Base-by-base conservation (phyloP, 2,329 filamentous ascomycete genomes). In the Scedosporium boydii region DNA sequence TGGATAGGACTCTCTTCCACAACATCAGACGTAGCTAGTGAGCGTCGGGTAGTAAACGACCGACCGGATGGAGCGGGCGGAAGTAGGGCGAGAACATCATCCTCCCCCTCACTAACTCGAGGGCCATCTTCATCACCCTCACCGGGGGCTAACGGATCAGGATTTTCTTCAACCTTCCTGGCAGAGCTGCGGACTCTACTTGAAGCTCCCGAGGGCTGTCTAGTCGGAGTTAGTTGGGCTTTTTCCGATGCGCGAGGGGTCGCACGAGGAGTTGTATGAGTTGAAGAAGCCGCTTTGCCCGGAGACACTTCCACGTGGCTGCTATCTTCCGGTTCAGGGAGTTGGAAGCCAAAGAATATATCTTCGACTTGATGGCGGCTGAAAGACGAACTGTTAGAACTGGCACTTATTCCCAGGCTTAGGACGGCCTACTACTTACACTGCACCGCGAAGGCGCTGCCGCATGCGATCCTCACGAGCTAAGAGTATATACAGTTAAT, bases 391-490 rank as follows among this genome's bases (percentile, higher is more conserved):
- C 23, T 46, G 66, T 59, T 38, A 41, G 21, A 51, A 9, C 38
- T 16, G 7, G 58, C 34, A 38, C 34, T 38, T 12, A 38, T 21
- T 7, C 44, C 18, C n/a, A 18, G n/a, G 7, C 44, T 44, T 55
- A 64, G 59, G 27, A 51, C 46, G 14, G 26, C 34, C 9, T 14
- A 1, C 29, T 12, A 71, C 81, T 66, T 77, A 86, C 84, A 84
- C 82, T 51, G 85, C 84, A 65, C 85, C 85, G 65, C 85, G 84
- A 70, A 88, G 81, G 70, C 85, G 84, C 74, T 86, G 80, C 65
- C 84, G 83, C 75, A 87, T 80, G 69, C 84, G 83, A 70, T 86
- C 83, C 67, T 84, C 82, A 67, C 85, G 83, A 69, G 78, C 80
- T 83, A 58, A 63, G 18, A 18, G 21, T 29, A 9, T 38, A 3